A percentile compares a stretch with the other conserved stretches of the same genome.
Evolutionary conservation across 176 grass and related monocot species (phyloP).

Genomic region (Rhynchospora tenuis): DNA sequence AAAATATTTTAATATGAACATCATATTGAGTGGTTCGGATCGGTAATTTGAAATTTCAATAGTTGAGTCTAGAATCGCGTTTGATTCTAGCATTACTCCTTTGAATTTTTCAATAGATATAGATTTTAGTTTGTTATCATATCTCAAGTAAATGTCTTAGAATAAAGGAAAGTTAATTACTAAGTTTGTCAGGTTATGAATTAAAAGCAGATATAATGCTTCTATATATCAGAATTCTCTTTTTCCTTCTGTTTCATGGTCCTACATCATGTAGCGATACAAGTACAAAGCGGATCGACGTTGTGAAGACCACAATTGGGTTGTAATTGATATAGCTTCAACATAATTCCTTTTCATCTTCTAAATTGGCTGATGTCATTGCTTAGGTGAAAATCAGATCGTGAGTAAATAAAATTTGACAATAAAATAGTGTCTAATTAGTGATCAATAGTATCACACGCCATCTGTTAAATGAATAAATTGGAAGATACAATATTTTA

Average conservation of each 20-base stretch:
- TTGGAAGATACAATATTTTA: constrained; percentile 3
- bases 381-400: constrained; percentile 19
- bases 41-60: too few species aligned
- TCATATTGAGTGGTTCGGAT: too few species aligned
- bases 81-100: too few species aligned
- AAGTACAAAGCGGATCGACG: too few species aligned
- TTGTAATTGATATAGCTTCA: not conserved
- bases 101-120: not conserved
- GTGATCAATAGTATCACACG: constrained; percentile 37
- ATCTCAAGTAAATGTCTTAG: not conserved
- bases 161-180: not conserved
- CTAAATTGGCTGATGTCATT: constrained; percentile 22
- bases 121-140: not conserved
- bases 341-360: not conserved
- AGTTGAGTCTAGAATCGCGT: too few species aligned
- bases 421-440: constrained; percentile 29
- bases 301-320: not conserved
- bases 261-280: not conserved
- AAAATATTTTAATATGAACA: too few species aligned
- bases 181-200: not conserved
- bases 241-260: not conserved
- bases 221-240: not conserved
- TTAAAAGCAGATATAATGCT: not conserved
- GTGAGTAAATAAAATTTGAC: not conserved
- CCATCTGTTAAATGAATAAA: constrained; percentile 10